Base-by-base conservation (phyloP, 2,329 filamentous ascomycete species). In the Hymenoscyphus repandus region DNA sequence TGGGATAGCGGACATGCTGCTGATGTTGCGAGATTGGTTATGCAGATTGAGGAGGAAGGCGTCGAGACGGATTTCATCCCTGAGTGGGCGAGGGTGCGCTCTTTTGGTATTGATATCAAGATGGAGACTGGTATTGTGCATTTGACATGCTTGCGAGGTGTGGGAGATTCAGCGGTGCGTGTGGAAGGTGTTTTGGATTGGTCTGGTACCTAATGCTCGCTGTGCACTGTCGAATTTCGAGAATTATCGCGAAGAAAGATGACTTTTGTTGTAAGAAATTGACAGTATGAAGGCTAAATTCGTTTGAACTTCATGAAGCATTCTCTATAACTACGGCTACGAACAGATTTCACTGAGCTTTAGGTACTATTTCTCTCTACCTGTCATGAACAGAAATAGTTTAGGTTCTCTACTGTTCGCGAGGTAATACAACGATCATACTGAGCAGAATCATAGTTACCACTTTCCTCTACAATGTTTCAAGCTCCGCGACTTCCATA, bases 21-120 rank as follows among this genome's bases (percentile, higher is more conserved):
- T 5, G 53, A 58, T 41, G 39, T 61, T 12, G 57, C 52, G 7
- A 40, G n/a, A n/a, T 58, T 53, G 22, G 36, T 61, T 2, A 60
- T 62, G 55, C 54, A 60, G 39, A 43, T 62, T 11, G 59, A 63
- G 42, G 61, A 63, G 44, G 56, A 58, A 10, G 59, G 55, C 7
- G 39, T 60, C 2, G 54, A 59, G 20, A 55, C 53, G 2, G 53
- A 55, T 3, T 51, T 47, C 27, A 58, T 61, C 12, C 57, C 57
- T 11, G 57, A 59, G 22, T 51, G 48, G 53, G 56, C 55, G 32
- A 45, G 57, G 31, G 58, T 52, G 10, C 42, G 49, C 15, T 42
- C 58, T 15, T 50, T 41, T 33, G 49, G 48, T 10, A 41, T 59
- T 7, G 47, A 55, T 6, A 47, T 53, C 10, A 47, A 55, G 45